A percentile compares a stretch with the other conserved stretches of the same genome.
These are phyloP conservation scores for Pseudocercospora crystallina DNA, from an alignment of 2,329 filamentous ascomycete genomes.

Conservation along the genomic window DNA sequence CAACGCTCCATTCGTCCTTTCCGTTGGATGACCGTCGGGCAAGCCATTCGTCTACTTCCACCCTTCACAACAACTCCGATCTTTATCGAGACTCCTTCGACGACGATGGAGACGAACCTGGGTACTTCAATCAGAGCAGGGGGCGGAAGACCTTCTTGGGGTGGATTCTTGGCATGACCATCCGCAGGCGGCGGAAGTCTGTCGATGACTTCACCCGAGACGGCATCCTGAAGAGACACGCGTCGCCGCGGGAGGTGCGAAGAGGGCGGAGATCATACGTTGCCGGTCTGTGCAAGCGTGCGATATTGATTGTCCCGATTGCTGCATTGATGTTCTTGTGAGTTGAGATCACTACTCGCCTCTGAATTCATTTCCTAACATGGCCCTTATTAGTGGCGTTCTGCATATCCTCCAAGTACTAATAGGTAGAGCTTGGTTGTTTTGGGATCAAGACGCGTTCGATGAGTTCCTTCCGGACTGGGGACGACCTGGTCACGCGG, in stretches of 20 bases:
- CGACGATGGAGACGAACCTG: conserved; percentile 10
- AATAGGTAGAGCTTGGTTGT: conserved; percentile 37
- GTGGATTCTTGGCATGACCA: conserved; percentile 10
- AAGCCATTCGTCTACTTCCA: conserved; percentile 4
- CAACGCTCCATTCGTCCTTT: too few relatives aligned
- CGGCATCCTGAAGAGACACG: conserved; percentile 13
- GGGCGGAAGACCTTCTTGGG: conserved; percentile 4
- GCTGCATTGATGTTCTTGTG: conserved; percentile 21
- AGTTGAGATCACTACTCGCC: conserved; percentile 5
- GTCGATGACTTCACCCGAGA: conserved; percentile 14
- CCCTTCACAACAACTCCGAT: not conserved
- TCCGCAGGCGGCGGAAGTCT: conserved; percentile 2
- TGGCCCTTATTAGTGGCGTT: conserved; percentile 40
- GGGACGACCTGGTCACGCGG: conserved; percentile 40
- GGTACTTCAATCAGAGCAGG: conserved; percentile 4
- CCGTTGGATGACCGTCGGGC: too few relatives aligned
- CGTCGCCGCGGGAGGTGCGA: conserved; percentile 13
- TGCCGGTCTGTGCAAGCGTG: conserved; percentile 10
- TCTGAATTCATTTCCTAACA: conserved; percentile 6
- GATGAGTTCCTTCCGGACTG: conserved; percentile 41
- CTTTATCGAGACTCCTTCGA: conserved; percentile 13
- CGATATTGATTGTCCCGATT: conserved; percentile 14
- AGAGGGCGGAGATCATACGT: conserved; percentile 14
- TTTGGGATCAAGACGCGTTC: conserved; percentile 37
- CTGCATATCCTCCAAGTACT: conserved; percentile 43